Conservation (phyloP, 1,139 yeast genomes). For the Zygoascus sp. region DNA sequence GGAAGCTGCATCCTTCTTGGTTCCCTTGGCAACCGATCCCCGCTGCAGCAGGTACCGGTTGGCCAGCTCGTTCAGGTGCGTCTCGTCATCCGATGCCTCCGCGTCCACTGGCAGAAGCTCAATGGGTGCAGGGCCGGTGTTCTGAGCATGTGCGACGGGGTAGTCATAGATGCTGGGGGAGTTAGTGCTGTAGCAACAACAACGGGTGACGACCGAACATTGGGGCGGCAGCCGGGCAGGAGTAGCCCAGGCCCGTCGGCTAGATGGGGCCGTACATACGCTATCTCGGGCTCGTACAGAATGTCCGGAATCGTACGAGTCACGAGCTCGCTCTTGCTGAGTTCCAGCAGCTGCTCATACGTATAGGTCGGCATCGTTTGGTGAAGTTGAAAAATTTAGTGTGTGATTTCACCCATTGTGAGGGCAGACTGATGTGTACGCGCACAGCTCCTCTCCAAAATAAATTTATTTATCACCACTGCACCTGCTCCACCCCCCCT, state of each 20-base stretch:
- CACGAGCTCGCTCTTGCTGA: conserved; percentile 31
- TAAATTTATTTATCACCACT: not conserved
- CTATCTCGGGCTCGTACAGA: conserved; percentile 10
- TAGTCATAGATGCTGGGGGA: not conserved
- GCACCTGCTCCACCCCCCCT: not conserved
- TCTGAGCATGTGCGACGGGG: not conserved
- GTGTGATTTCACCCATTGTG: not conserved
- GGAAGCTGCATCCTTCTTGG: conserved; percentile 13
- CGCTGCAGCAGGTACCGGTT: conserved; percentile 17
- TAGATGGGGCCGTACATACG: too few species aligned
- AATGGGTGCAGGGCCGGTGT: conserved; percentile 3
- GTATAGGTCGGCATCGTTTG: conserved; percentile 13
- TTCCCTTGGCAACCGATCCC: conserved; percentile 11
- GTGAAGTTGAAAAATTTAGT: not conserved
- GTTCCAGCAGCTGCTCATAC: conserved; percentile 24
- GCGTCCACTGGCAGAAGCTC: conserved; percentile 11
- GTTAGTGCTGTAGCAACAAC: too few species aligned
- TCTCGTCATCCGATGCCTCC: conserved; percentile 10
- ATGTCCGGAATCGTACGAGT: conserved; percentile 30
- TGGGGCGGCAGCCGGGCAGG: too few species aligned
- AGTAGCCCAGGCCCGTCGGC: too few species aligned
- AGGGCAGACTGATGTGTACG: not conserved
- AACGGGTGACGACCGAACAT: too few species aligned
- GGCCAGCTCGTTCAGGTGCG: conserved; percentile 15
- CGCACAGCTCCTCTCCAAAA: too few species aligned